Base-by-base conservation (phyloP, 306 rosid species). In the Argentina anserina region DNA sequence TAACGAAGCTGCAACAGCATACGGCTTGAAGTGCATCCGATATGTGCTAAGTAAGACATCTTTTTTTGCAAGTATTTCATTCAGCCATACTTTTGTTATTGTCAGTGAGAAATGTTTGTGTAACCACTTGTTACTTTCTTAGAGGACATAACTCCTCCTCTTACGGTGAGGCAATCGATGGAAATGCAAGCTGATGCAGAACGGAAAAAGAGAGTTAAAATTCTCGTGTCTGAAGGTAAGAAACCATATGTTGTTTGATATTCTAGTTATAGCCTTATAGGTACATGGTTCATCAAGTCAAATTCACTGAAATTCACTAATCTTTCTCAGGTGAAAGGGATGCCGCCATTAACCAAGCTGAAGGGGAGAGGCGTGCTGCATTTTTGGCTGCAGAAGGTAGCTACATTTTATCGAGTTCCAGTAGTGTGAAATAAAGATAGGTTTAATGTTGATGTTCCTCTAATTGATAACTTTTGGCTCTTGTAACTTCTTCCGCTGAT, bases 171-270 rank as follows among this genome's bases (percentile, higher is more conserved):
- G 84, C 95, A 89, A 49, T 90, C 99, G 53, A 94, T 94, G 99
- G 97, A 94, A 83, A 88, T 91, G 99, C 99, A 94, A 85, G 99
- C 99, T 14, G 99, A 91, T 81, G 99, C 99, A 63, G 99, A 94
- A 76, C 86, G 99, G 65, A 91, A 88, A 76, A 94, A 84, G 79
- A 80, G 36, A 33, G 36, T 33, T 2, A 33, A 3, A 33, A 1
- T 33, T 33, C 36, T 33, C 5, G 36, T 5, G 36, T 33, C 36
- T 33, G 36, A 33, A 33, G 36, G 36, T 33, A 33, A 33, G 36
- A 33, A 33, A 33, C 36, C 55, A 49, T 49, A 18, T 7, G 23
- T 49, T 20, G 69, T 70, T 73, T 65, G 53, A 49, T 59, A 41
- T 71, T 76, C 45, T 50, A 59, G 47, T 40, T 42, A 42, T 42